Evolutionary conservation across 139 green algal genomes (phyloP), one percentile per base, ranked within the genome.

Genomic region (Coelastrella sp.): DNA sequence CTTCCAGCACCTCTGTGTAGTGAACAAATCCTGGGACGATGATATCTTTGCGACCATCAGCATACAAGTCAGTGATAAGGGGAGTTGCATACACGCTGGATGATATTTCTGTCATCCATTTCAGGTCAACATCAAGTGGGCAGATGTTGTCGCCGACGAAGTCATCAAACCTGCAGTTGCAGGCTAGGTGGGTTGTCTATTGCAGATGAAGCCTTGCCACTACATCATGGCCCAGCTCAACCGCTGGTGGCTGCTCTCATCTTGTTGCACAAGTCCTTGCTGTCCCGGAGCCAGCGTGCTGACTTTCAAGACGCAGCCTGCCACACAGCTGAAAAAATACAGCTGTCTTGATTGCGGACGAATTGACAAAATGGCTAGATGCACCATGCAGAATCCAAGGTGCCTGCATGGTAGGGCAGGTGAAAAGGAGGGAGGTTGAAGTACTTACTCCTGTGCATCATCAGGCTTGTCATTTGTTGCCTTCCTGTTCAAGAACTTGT

Each of bases 11-110:
- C 88, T 99, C 97, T 37, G 98, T 74, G 84, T 98, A 95, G 84
- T 98, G 93, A 37, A 97, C 93, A 82, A 99, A 99, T 2, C 92
- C 91, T 2, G 96, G 96, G 30, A 99, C 97, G 23, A 99, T 89
- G 32, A 99, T 92, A 73, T 99, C 96, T 79, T 96, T 97, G 25
- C 92, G 90, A 1, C 94, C 96, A 84, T 99, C 97, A 51, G 88
- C 94, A 88, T 94, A 96, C 32, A 99, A 85, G 84, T 99, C 97
- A 1, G 95, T 96, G 87, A 99, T 98, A 27, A 99, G 84, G 0
- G 97, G 97, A 0, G 97, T 99, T 34, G 96, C 93, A 77, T 99
- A 99, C 3, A 99, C 90, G 63, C 86, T 94, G 34, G 89, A 94
- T 35, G 76, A 90, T 2, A 95, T 89, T 81, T 99, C 94, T 4